Evolutionary conservation across 2,329 filamentous ascomycete species (phyloP).

Genomic region (Polychaeton citri): DNA sequence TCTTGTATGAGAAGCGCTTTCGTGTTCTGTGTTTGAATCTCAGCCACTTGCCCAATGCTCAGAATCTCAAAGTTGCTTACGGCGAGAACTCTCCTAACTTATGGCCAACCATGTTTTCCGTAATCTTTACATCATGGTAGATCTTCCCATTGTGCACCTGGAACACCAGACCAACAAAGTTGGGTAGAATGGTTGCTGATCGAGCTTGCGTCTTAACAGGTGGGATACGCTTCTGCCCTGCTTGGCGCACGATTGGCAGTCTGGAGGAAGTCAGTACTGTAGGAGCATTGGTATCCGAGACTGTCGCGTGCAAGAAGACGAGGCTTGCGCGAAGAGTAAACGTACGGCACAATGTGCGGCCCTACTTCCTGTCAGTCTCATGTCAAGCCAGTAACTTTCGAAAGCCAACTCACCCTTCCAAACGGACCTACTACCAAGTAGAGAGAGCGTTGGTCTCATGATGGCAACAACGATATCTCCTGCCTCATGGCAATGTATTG

Average conservation of each 20-base stretch:
- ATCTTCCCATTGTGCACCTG: slow-evolving; percentile 85
- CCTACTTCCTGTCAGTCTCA: slow-evolving; percentile 23
- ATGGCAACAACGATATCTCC: no score
- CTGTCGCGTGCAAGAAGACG: no score
- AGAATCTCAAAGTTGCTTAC: slow-evolving; percentile 41
- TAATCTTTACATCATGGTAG: slow-evolving; percentile 70
- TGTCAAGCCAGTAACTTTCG: background rate
- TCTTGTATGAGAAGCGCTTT: slow-evolving; percentile 55
- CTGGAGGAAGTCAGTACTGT: slow-evolving; percentile 21
- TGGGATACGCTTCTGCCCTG: slow-evolving; percentile 46
- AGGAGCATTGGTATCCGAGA: no score
- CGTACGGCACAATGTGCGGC: slow-evolving; percentile 59
- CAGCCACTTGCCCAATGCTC: background rate
- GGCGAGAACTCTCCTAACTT: slow-evolving; percentile 85
- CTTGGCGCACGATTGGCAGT: slow-evolving; percentile 49
- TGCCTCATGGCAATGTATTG: no score
- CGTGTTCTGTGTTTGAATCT: slow-evolving; percentile 40
- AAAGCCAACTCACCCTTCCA: slow-evolving; percentile 59
- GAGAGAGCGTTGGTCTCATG: slow-evolving; percentile 17
- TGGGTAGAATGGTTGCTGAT: slow-evolving; percentile 77
- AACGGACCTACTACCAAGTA: slow-evolving; percentile 52
- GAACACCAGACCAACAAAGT: slow-evolving; percentile 81
- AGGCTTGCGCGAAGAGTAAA: no score
- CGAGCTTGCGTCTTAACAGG: slow-evolving; percentile 81
- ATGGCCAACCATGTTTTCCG: slow-evolving; percentile 92